A percentile compares a stretch with the other conserved stretches of the same genome.
Evolutionary conservation across 148 eudicot genomes (phyloP).

Genomic region (Drosera capensis): DNA sequence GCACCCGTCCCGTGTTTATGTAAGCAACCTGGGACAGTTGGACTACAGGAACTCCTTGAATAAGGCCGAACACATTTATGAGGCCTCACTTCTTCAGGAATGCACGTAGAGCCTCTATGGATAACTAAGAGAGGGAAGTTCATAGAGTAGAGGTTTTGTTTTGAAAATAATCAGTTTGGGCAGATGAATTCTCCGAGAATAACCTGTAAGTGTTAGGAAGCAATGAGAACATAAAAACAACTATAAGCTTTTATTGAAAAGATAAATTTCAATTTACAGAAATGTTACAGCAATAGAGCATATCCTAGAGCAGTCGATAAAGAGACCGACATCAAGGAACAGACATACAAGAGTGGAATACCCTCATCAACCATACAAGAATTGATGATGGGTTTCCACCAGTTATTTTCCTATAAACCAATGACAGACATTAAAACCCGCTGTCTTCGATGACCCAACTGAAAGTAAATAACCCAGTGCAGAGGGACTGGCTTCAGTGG

Average conservation of each 20-base stretch:
- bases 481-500: slow-evolving; percentile 3
- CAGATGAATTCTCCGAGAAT: too few relatives aligned
- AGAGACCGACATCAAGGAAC: neutral
- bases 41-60: too few relatives aligned
- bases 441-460: slow-evolving; percentile 22
- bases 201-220: too few relatives aligned
- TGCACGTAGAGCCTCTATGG: too few relatives aligned
- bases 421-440: slow-evolving; percentile 46
- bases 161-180: too few relatives aligned
- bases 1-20: too few relatives aligned
- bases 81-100: too few relatives aligned
- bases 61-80: too few relatives aligned
- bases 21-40: too few relatives aligned
- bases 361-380: neutral
- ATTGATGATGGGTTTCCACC: neutral
- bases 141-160: too few relatives aligned
- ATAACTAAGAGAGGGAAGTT: too few relatives aligned
- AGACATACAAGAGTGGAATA: neutral
- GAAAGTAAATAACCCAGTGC: neutral
- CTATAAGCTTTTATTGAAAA: neutral
- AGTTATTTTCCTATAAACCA: slow-evolving; percentile 11
- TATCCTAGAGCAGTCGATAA: neutral
- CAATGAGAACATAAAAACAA: too few relatives aligned
- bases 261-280: neutral
- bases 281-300: neutral